phyloP scores from a whole-genome alignment of 176 grass and related monocot genomes.

The Musa beccarii region DNA sequence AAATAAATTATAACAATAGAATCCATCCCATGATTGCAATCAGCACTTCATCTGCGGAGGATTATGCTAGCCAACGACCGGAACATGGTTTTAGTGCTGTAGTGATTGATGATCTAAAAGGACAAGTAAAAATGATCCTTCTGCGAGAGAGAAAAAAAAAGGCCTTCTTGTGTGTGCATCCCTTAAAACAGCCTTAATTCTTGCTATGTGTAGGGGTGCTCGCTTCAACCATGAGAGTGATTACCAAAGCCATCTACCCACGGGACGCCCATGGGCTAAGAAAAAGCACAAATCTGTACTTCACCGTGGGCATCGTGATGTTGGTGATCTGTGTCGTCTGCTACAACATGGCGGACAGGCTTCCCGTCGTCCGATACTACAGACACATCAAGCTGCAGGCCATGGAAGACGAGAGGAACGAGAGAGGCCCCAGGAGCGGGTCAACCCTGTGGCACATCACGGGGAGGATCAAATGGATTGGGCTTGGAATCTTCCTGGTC shows the following conservation, averaged over 20 bases:
- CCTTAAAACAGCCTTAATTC: too few species aligned
- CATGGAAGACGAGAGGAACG: slow-evolving; percentile 40
- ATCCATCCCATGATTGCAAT: too few species aligned
- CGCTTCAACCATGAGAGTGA: slow-evolving; percentile 61
- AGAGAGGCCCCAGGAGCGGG: slow-evolving; percentile 38
- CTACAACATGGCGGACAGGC: slow-evolving; percentile 61
- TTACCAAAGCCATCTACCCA: slow-evolving; percentile 77
- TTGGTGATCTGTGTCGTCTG: slow-evolving; percentile 75
- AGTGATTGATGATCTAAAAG: too few species aligned
- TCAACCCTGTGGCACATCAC: slow-evolving; percentile 74
- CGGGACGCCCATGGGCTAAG: slow-evolving; percentile 59
- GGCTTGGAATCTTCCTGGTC: slow-evolving; percentile 53
- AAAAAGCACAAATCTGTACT: slow-evolving; percentile 80
- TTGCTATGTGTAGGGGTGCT: slow-evolving; percentile 54
- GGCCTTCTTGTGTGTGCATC: too few species aligned
- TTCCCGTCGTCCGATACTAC: slow-evolving; percentile 64
- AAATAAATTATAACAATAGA: too few species aligned
- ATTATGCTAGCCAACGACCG: too few species aligned
- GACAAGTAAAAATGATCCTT: too few species aligned
- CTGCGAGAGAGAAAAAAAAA: too few species aligned
- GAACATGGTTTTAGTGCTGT: too few species aligned
- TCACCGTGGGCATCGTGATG: slow-evolving; percentile 52
- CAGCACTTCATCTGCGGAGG: too few species aligned
- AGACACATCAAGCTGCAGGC: slow-evolving; percentile 59
- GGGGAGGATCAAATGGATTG: slow-evolving; percentile 63